Percentiles rank a stretch among this genome's conserved stretches.
Conservation (phyloP, 2,329 filamentous ascomycete genomes). For the Elsinoe perseae region DNA sequence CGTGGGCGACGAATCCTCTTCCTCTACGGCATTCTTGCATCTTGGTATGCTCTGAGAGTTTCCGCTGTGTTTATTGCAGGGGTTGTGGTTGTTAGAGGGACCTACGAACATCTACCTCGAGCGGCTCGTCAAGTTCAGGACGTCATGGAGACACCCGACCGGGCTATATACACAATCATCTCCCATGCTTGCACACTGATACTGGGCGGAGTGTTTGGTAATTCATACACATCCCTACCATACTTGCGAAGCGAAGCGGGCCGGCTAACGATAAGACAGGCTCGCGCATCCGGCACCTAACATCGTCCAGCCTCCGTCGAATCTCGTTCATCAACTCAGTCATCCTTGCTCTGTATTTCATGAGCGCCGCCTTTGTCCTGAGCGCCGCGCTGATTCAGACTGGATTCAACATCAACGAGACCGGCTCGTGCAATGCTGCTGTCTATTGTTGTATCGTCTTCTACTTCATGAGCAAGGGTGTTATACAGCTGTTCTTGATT, state of each 20-base stretch:
- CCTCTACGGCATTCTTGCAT: not conserved
- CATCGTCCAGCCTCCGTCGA: conserved; percentile 18
- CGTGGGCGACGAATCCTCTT: not conserved
- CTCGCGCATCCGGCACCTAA: conserved; percentile 15
- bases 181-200: conserved; percentile 9
- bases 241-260: too few relatives aligned
- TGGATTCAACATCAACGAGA: conserved; percentile 26
- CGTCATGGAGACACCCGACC: not conserved
- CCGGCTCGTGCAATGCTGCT: conserved; percentile 27
- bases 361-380: conserved; percentile 31
- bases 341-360: conserved; percentile 30
- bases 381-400: conserved; percentile 29
- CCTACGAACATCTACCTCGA: not conserved
- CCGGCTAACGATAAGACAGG: conserved; percentile 4
- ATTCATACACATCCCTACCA: too few relatives aligned
- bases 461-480: conserved; percentile 30
- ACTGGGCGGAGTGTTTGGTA: conserved; percentile 5
- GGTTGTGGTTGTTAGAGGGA: not conserved
- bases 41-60: not conserved
- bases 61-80: not conserved
- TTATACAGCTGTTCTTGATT: conserved; percentile 36
- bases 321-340: conserved; percentile 30
- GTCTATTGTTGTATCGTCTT: conserved; percentile 34
- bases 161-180: not conserved
- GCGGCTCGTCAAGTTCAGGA: not conserved